phyloP scores from a whole-genome alignment of 805 yeast species.

The Millerozyma miso region DNA sequence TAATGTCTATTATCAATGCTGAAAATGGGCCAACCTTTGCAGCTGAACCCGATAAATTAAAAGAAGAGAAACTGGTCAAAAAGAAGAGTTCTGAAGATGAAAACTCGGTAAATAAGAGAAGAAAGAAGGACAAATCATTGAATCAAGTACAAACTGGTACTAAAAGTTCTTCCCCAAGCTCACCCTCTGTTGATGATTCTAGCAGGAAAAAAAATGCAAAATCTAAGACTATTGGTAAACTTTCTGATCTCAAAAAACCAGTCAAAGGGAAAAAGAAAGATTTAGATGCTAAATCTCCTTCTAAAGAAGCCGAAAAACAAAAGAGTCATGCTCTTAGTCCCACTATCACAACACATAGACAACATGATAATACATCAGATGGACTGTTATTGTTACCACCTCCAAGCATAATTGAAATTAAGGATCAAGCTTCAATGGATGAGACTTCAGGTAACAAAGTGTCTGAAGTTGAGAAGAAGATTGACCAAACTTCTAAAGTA shows the following conservation, averaged over 20 bases:
- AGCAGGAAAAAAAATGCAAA: conserved; percentile 8
- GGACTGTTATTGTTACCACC: conserved; percentile 11
- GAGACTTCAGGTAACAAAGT: background rate
- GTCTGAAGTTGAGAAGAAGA: background rate
- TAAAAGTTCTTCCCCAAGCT: background rate
- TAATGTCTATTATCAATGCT: conserved; percentile 36
- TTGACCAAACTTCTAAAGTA: background rate
- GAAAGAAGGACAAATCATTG: conserved; percentile 3
- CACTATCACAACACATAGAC: conserved; percentile 16
- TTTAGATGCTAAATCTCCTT: conserved; percentile 9
- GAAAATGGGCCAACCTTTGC: conserved; percentile 24
- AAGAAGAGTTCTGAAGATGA: conserved; percentile 5
- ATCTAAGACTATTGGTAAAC: conserved; percentile 6
- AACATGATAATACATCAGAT: background rate
- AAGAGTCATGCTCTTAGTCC: conserved; percentile 9
- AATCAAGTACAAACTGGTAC: background rate
- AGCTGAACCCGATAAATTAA: conserved; percentile 1
- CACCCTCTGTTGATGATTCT: conserved; percentile 1
- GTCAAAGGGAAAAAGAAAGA: conserved; percentile 12
- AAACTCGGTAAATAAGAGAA: conserved; percentile 24
- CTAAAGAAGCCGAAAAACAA: conserved; percentile 8
- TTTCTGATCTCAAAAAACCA: conserved; percentile 7
- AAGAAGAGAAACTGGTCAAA: conserved; percentile 6
- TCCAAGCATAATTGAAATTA: conserved; percentile 17
- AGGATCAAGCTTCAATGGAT: background rate